A percentile compares a stretch with the other conserved stretches of the same genome.
Conservation (phyloP, 2,329 filamentous ascomycete species). For the Alternaria burnsii region DNA sequence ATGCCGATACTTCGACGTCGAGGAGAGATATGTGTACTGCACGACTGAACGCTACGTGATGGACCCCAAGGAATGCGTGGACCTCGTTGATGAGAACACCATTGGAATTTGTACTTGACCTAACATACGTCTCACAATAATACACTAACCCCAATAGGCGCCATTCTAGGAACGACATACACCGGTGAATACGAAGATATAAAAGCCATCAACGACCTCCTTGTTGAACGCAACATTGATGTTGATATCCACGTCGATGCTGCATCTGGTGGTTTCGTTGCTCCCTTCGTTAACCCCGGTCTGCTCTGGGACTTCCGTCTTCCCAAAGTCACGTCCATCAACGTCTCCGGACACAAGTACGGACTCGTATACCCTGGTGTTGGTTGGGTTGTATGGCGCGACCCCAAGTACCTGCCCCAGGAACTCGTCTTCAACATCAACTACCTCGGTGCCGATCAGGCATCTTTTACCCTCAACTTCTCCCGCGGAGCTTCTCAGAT, state of each 20-base stretch:
- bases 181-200: slow-evolving; percentile 93
- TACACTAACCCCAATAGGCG: slow-evolving; percentile 38
- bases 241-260: slow-evolving; percentile 93
- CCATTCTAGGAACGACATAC: slow-evolving; percentile 91
- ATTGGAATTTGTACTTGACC: slow-evolving; percentile 78
- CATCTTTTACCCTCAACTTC: slow-evolving; percentile 97
- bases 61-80: slow-evolving; percentile 68
- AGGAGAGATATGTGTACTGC: slow-evolving; percentile 80
- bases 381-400: slow-evolving; percentile 91
- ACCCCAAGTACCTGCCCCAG: slow-evolving; percentile 72
- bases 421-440: slow-evolving; percentile 99
- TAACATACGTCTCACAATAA: neutral
- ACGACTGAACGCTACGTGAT: slow-evolving; percentile 69
- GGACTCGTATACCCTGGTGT: slow-evolving; percentile 83
- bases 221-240: slow-evolving; percentile 77
- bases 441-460: slow-evolving; percentile 94
- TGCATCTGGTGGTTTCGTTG: slow-evolving; percentile 90
- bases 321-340: slow-evolving; percentile 89
- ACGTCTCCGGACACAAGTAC: slow-evolving; percentile 92
- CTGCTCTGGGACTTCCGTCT: slow-evolving; percentile 93
- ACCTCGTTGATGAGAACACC: slow-evolving; percentile 72
- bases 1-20: slow-evolving; percentile 85
- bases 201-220: slow-evolving; percentile 87
- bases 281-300: slow-evolving; percentile 85
- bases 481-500: slow-evolving; percentile 94